Conservation (phyloP, 2,329 filamentous ascomycete genomes). For the Curvularia sp. region DNA sequence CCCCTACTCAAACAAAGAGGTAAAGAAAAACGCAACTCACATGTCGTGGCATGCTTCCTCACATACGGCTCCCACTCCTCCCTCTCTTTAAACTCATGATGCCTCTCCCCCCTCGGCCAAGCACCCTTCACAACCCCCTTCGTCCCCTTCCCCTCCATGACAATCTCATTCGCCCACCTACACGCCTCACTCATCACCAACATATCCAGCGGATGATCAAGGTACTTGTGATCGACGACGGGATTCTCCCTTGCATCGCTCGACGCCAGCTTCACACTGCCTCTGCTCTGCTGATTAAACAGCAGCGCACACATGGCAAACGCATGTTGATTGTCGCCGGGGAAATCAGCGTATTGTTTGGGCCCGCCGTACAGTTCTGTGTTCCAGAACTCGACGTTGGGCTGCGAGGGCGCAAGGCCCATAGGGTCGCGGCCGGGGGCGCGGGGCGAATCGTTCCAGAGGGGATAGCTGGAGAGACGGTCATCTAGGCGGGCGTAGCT, state of each 20-base stretch:
- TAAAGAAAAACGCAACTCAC: constrained; percentile 45
- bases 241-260: constrained; percentile 61
- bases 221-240: constrained; percentile 65
- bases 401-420: constrained; percentile 63
- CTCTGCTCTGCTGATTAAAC: constrained; percentile 64
- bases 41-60: constrained; percentile 66
- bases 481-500: constrained; percentile 68
- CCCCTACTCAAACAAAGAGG: neutral
- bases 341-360: constrained; percentile 63
- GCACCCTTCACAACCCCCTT: constrained; percentile 66
- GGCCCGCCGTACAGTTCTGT: constrained; percentile 69
- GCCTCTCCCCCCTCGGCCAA: constrained; percentile 62
- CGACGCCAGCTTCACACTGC: constrained; percentile 60
- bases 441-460: constrained; percentile 62
- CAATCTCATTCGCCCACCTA: constrained; percentile 65
- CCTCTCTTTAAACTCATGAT: constrained; percentile 61
- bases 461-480: constrained; percentile 60
- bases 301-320: constrained; percentile 67
- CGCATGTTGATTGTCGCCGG: constrained; percentile 60
- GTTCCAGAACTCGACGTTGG: constrained; percentile 68
- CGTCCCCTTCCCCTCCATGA: constrained; percentile 64
- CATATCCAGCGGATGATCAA: constrained; percentile 64
- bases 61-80: constrained; percentile 67
- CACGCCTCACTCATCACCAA: constrained; percentile 67
- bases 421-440: constrained; percentile 63